A percentile compares a stretch with the other conserved stretches of the same genome.
These are phyloP conservation scores for Malus hybrid DNA, from an alignment of 331 rosid genomes.

Conservation along the genomic window DNA sequence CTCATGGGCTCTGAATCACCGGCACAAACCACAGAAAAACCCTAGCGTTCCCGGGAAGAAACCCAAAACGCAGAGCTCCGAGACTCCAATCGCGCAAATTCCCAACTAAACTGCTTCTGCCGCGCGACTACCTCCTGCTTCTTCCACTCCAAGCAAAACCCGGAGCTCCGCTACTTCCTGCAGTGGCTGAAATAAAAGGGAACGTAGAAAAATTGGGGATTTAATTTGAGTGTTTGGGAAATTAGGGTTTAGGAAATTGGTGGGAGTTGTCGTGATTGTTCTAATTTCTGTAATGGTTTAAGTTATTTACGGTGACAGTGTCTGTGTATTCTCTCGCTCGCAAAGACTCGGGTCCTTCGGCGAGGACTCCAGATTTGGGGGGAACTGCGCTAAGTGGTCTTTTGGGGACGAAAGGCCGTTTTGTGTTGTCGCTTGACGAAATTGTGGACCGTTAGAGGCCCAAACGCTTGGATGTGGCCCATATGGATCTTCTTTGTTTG, in stretches of 20 bases:
- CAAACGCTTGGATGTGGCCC: neutral
- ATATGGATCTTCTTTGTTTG: too few species aligned
- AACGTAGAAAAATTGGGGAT: neutral
- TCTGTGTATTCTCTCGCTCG: neutral
- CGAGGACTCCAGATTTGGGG: neutral
- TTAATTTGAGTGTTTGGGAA: neutral
- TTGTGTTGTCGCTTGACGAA: neutral
- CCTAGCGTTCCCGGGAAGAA: conserved; percentile 22
- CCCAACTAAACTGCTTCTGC: neutral
- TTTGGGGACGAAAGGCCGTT: neutral
- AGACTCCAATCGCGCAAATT: neutral
- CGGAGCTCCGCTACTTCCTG: neutral
- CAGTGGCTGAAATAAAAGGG: neutral
- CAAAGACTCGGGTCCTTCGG: neutral
- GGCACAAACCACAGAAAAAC: conserved; percentile 14
- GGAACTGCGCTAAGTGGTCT: neutral
- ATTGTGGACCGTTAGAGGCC: neutral
- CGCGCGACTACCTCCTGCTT: neutral
- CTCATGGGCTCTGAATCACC: conserved; percentile 39
- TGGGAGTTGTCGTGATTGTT: neutral
- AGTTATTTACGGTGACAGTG: neutral
- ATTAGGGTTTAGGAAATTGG: neutral
- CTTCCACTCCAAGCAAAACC: neutral
- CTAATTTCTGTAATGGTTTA: neutral
- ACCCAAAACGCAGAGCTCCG: neutral